Base-by-base conservation (phyloP, 2,329 filamentous ascomycete species). In the Fusarium sp. region DNA sequence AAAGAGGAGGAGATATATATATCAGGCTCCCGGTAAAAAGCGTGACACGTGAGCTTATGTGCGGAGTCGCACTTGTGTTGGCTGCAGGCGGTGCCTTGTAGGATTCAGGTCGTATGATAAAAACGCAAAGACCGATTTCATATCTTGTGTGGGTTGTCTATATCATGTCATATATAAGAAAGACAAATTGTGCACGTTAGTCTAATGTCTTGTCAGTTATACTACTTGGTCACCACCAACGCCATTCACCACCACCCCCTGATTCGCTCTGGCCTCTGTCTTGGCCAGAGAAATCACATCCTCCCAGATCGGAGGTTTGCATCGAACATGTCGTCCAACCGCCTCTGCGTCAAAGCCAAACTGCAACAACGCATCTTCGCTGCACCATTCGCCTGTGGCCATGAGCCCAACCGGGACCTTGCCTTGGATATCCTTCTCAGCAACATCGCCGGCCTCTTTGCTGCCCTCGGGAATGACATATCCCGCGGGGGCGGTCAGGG, bases 311-410 rank as follows among this genome's bases (percentile, higher is more conserved):
- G 57, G 64, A 5, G 65, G 65, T 7, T 47, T 67, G 23, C 61
- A 49, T 19, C 64, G 43, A 8, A 52, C 19, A 2, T 63, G 53
- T 21, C 47, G 25, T 3, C 76, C 76, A 3, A 77, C 66, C 15
- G 73, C 71, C 66, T 84, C 81, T 1, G 75, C 78, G 43, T 83
- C 79, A 3, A 78, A 69, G 1, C 78, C 83, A 56, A 84, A 83
- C 38, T 76, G 71, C 44, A 85, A 57, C 62, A 85, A 66, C 4
- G 75, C 72, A 47, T 80, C 77, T 67, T 85, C 83, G 4, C 74
- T 75, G 2, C 79, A 80, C 83, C 83, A 85, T 65, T 85, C 83
- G 1, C 80, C 82, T 42, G 78, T 81, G 2, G 78, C 82, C 82
- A 85, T 85, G 29, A 85, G 66, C 2, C 83, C 83, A 4, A 85